Conservation (phyloP, 768 basidiomycete genomes). For the Tulasnella sp. region DNA sequence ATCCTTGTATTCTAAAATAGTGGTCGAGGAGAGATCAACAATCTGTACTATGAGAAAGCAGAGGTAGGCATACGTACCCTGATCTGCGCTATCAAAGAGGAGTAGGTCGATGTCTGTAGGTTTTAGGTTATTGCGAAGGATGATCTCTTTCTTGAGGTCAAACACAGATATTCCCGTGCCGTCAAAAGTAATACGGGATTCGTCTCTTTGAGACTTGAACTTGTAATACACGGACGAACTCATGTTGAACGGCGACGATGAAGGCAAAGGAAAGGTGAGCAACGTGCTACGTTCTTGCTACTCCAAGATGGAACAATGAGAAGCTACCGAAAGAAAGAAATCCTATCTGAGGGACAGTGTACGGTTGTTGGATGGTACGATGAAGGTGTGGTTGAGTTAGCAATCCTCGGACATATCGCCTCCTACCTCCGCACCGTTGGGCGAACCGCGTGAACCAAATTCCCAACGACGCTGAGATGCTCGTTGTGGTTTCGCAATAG, state of each 20-base stretch:
- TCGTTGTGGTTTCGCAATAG: no score
- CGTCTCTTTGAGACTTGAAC: constrained; percentile 90
- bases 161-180: constrained; percentile 98
- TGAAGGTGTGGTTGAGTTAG: no score
- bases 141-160: constrained; percentile 98
- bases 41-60: neutral
- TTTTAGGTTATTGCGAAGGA: constrained; percentile 90
- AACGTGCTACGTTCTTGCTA: no score
- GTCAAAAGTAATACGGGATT: constrained; percentile 92
- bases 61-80: constrained; percentile 47
- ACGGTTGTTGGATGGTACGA: no score
- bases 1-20: constrained; percentile 66
- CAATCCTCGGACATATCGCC: no score
- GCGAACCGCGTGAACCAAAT: no score
- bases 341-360: no score
- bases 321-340: no score
- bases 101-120: constrained; percentile 94
- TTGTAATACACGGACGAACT: constrained; percentile 96
- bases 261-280: neutral
- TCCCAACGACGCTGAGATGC: no score
- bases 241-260: constrained; percentile 31
- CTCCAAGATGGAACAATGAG: no score
- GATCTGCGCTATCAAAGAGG: constrained; percentile 75
- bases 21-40: neutral
- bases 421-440: no score